Evolutionary conservation across 108 stramenopile genomes (phyloP), one percentile per base, ranked within the genome.

Genomic region (Skeletonema grethae): DNA sequence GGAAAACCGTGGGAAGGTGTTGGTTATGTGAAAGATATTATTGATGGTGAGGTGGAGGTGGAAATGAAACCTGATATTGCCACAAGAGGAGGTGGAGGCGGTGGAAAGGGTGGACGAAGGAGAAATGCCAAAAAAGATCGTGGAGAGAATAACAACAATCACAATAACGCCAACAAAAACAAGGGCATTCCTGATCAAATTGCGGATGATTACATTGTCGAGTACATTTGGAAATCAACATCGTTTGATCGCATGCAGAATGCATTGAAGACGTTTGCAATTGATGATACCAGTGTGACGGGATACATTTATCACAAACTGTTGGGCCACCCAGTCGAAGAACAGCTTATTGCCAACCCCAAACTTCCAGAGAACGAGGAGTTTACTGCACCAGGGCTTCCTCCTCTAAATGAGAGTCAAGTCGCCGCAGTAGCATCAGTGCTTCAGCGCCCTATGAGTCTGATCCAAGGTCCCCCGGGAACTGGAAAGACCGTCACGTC

Each of bases 181-280:
- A 53, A 53, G 50, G 50, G 50, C 62, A 82, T 95, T 34, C 96
- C 96, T 11, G 87, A 93, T 57, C 82, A 90, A 35, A 87, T 98
- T 75, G 79, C 88, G 4, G 95, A 96, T 72, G 96, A 96, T 62
- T 99, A 88, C 71, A 69, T 88, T 66, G 91, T 98, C n/a, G 95
- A 97, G 61, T 97, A 97, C 70, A 94, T 99, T 69, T 99, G 99
- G 99, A 98, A 98, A 82, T 78, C 82, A 18, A 96, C 95, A 11
- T 94, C 93, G 22, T 99, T 94, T 72, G 99, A 98, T 74, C 83
- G 99, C n/a, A 98, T 98, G 98, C 98, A 98, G 73, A 94, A 87
- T 68, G 97, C 99, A 24, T 82, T 99, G 29, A 98, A 98, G 71
- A 95, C 94, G 7, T 98, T 99, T 86, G 99, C 99, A 30, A 92